Evolutionary conservation across 2,329 filamentous ascomycete genomes (phyloP), one percentile per base, ranked within the genome.

Genomic region (Hypomyces rosellus): DNA sequence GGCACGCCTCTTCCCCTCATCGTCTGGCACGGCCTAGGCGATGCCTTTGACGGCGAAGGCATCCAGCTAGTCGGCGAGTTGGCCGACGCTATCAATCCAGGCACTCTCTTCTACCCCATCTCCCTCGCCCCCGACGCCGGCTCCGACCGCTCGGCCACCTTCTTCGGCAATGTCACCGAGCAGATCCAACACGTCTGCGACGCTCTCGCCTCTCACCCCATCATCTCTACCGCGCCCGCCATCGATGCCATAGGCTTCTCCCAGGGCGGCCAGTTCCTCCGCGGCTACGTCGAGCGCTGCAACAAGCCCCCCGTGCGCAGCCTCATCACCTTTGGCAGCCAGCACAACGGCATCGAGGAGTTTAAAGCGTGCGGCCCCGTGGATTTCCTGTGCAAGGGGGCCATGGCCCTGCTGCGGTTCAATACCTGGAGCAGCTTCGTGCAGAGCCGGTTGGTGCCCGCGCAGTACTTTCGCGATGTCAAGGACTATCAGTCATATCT

Each of bases 241-340:
- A 77, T 96, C 64, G 93, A 97, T 69, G 92, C 91, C 34, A 73
- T 99, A 34, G 93, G 93, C 25, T 96, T 99, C 74, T 93, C 88
- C 13, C 93, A 99, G 69, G 93, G 93, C 55, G 93, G 93, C 1
- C 89, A 96, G 67, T 96, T 99, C 73, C 79, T 99, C n/a, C 84
- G 93, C 52, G 93, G 80, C 20, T 91, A 95, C 66, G 75, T 96
- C 56, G 84, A 99, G 75, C 81, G 89, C 40, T 99, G 93, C 75
- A 93, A 90, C 66, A 63, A 61, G 34, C 85, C 89, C 0, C 84
- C 81, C 4, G 80, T 96, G 12, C 80, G 82, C 57, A 91, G 81
- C 64, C 79, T 96, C 36, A 80, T 96, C 55, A 96, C 91, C 2
- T 95, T 93, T 61, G 91, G 91, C 55, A 86, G 84, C 63, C 91